These are phyloP conservation scores for Heliamphora pulchella DNA, from an alignment of 179 eudicot species.

Conservation along the genomic window DNA sequence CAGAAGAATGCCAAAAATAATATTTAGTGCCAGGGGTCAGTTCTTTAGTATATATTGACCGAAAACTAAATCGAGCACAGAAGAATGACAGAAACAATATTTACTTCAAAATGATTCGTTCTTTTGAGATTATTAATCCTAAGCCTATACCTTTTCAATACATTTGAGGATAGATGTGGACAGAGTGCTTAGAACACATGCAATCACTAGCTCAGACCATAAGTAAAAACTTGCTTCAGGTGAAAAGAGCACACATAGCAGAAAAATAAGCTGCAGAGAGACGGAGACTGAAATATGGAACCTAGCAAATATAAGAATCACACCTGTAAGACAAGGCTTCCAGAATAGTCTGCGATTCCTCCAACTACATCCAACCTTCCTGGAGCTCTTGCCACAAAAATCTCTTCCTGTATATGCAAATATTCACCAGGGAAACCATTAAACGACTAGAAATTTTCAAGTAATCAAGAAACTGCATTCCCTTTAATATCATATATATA, in stretches of 20 bases:
- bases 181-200: too few species aligned
- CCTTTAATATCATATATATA: not conserved
- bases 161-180: too few species aligned
- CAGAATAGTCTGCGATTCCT: constrained; percentile 98
- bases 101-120: not conserved
- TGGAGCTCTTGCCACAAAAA: constrained; percentile 93
- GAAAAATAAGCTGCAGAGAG: constrained; percentile 6
- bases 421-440: constrained; percentile 6
- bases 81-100: not conserved
- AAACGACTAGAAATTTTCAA: not conserved
- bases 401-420: constrained; percentile 57
- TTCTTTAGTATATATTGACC: not conserved
- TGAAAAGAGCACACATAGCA: not conserved
- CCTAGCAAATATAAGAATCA: constrained; percentile 8
- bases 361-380: constrained; percentile 99
- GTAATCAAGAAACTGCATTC: constrained; percentile 11
- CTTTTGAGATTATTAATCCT: not conserved
- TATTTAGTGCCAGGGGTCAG: not conserved
- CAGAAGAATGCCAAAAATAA: not conserved
- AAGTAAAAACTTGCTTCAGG: not conserved
- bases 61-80: not conserved
- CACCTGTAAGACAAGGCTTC: constrained; percentile 98
- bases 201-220: too few species aligned
- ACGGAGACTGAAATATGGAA: not conserved
- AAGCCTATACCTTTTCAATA: too few species aligned